Conservation (phyloP, 345 rosid genomes). For the Melaleuca alternifolia region DNA sequence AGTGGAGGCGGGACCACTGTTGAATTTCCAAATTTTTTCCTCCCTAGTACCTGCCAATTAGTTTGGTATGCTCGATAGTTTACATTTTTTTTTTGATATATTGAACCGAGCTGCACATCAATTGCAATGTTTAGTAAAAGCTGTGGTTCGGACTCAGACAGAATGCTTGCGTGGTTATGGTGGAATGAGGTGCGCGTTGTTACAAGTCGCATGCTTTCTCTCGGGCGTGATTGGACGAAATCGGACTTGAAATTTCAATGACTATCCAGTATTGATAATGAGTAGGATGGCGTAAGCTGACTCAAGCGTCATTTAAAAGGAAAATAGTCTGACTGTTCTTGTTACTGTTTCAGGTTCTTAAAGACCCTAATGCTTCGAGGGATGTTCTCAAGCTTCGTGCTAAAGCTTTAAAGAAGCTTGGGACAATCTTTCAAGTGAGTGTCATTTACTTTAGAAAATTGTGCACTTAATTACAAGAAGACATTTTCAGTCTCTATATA, state of each 20-base stretch:
- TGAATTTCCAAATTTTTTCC: not conserved
- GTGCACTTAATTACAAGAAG: not conserved
- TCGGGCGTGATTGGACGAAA: not conserved
- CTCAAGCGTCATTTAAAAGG: not conserved
- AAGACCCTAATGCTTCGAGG: conserved; percentile 68
- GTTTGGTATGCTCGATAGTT: not conserved
- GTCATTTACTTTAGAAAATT: not conserved
- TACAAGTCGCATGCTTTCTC: not conserved
- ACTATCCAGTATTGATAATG: not conserved
- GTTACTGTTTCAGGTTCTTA: conserved; percentile 48
- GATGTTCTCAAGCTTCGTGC: conserved; percentile 59
- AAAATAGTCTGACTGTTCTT: not conserved
- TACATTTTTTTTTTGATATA: not conserved
- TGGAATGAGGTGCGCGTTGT: not conserved
- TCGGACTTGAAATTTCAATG: not conserved
- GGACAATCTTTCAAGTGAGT: conserved; percentile 78
- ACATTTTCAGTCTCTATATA: not conserved
- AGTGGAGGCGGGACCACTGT: not conserved
- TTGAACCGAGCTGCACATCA: not conserved
- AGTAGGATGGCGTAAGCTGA: not conserved
- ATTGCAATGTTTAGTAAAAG: not conserved
- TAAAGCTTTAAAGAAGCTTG: conserved; percentile 70
- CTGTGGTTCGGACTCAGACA: not conserved
- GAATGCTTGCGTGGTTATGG: not conserved
- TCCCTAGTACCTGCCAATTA: not conserved